phyloP scores from a whole-genome alignment of 345 rosid genomes.

The Camelina hispida region DNA sequence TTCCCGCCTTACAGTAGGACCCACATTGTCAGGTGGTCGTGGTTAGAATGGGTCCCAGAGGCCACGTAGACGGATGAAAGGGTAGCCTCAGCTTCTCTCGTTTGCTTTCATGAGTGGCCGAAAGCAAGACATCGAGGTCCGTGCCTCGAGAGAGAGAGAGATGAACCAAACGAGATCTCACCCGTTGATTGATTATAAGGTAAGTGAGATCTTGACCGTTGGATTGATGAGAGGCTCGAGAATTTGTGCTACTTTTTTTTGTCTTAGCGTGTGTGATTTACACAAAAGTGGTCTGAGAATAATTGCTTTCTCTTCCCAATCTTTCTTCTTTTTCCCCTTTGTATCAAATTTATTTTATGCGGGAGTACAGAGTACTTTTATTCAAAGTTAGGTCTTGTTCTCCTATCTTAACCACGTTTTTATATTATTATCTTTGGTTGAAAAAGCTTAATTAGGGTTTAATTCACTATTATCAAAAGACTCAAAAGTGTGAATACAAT shows the following conservation, averaged over 20 bases:
- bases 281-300: constrained; percentile 46
- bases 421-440: constrained; percentile 13
- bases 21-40: constrained; percentile 40
- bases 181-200: constrained; percentile 41
- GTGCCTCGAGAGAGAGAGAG: constrained; percentile 27
- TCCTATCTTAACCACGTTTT: constrained; percentile 28
- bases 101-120: constrained; percentile 58
- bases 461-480: constrained; percentile 26
- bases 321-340: not conserved
- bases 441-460: not conserved
- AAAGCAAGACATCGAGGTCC: constrained; percentile 54
- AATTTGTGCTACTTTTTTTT: constrained; percentile 31
- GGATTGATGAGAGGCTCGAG: constrained; percentile 10
- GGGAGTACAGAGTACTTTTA: constrained; percentile 15
- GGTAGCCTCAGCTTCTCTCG: constrained; percentile 7
- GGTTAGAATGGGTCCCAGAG: constrained; percentile 37
- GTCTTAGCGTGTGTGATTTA: constrained; percentile 40
- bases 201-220: constrained; percentile 35
- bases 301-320: constrained; percentile 35
- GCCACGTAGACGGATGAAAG: constrained; percentile 48
- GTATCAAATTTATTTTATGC: constrained; percentile 9
- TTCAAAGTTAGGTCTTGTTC: constrained; percentile 36
- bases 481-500: constrained; percentile 4
- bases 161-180: constrained; percentile 19
- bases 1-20: constrained; percentile 50